Conservation (phyloP, 1,284 basidiomycete genomes). For the Polyporus tsugae region DNA sequence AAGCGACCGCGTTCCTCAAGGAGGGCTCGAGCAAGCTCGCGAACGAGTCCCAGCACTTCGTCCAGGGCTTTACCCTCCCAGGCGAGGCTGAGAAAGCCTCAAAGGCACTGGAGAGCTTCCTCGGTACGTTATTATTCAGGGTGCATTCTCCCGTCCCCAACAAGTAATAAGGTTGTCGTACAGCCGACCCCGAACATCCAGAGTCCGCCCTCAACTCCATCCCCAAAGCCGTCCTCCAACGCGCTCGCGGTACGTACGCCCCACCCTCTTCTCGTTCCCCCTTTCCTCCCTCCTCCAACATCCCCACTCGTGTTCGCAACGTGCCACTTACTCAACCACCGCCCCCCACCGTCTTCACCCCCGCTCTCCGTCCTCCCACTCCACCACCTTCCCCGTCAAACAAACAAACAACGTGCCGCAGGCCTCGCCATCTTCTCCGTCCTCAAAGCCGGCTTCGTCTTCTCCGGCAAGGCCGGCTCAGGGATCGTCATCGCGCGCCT, state of each 20-base stretch:
- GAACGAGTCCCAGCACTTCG: conserved; percentile 76
- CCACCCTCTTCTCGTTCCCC: conserved; percentile 4
- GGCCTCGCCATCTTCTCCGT: conserved; percentile 97
- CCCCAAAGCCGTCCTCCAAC: conserved; percentile 92
- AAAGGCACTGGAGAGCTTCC: conserved; percentile 88
- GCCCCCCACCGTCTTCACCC: conserved; percentile 9
- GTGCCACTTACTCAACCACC: conserved; percentile 5
- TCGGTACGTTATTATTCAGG: conserved; percentile 62
- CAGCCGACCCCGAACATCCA: conserved; percentile 90
- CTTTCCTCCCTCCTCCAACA: background rate
- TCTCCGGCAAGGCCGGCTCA: conserved; percentile 95
- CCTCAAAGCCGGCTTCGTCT: conserved; percentile 93
- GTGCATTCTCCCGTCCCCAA: background rate
- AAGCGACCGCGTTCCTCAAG: conserved; percentile 79
- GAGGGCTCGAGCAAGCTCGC: conserved; percentile 73
- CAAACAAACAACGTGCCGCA: conserved; percentile 39
- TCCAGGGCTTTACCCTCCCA: conserved; percentile 85
- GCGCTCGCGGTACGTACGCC: conserved; percentile 77
- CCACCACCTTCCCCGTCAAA: conserved; percentile 9
- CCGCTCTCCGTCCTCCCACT: conserved; percentile 13
- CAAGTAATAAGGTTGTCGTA: background rate
- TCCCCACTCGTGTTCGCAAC: background rate
- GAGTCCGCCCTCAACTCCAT: conserved; percentile 94
- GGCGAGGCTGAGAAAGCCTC: conserved; percentile 93
- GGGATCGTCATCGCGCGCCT: conserved; percentile 95